Evolutionary conservation across 2,329 filamentous ascomycete genomes (phyloP), one percentile per base, ranked within the genome.

Genomic region (Claviceps paspali): DNA sequence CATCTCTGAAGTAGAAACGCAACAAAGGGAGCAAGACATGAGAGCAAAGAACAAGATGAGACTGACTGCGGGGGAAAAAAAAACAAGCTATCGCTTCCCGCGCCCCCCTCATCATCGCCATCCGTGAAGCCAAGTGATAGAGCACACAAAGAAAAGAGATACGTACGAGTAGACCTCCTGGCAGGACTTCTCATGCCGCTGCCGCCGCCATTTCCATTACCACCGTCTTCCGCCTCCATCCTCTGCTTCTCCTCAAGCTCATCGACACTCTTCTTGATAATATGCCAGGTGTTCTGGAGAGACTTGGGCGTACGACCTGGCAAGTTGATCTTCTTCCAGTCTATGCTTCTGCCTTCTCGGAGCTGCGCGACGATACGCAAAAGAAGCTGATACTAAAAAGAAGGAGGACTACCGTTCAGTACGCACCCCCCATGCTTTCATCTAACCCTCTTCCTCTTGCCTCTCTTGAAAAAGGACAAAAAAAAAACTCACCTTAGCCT

Each of bases 271-370:
- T 61, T 61, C 19, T 53, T 51, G 17, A 62, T 50, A 9, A 48
- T 52, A 1, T 52, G 53, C 60, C 59, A 63, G 38, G 52, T 49
- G 29, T 57, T 54, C 42, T 57, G 49, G 0, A 63, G 43, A 2
- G 56, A 57, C 41, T 63, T 63, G 17, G 46, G 40, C 2, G 57
- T 61, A 6, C 60, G 56, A 0, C 54, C 56, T 0, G 55, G 53
- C 49, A 63, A 59, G 18, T 47, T 44, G 19, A 63, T 46, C 3
- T 42, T 43, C 2, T 42, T 39, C 59, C 59, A 63, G 32, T 58
- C 55, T 43, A 62, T 57, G 5, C 49, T 52, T 3, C 54, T 54
- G 3, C 55, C 52, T 0, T 52, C 47, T 30, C 52, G 54, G 18
- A 56, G 36, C 33, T 57, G 55, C 3, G 48, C 45, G 12, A 62